Evolutionary conservation across 2,329 filamentous ascomycete genomes (phyloP).

Genomic region (Fusarium armeniacum): DNA sequence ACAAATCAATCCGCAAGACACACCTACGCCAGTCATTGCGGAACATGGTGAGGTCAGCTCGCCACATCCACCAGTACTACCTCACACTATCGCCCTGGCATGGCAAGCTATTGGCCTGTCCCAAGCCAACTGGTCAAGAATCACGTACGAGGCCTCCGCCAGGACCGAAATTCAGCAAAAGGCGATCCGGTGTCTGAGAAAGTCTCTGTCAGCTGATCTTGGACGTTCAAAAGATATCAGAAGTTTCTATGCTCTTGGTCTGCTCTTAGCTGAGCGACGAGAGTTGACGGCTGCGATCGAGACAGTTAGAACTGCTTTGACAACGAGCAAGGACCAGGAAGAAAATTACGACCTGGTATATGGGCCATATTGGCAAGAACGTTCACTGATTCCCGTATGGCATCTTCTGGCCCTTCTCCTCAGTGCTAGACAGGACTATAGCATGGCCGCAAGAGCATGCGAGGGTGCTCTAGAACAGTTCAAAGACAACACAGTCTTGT

Average conservation of each 20-base stretch:
- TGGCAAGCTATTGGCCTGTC: conserved; percentile 90
- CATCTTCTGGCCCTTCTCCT: conserved; percentile 89
- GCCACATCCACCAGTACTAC: conserved; percentile 64
- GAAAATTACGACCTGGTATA: conserved; percentile 61
- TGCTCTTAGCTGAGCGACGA: conserved; percentile 90
- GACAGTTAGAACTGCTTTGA: conserved; percentile 81
- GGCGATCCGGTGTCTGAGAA: conserved; percentile 81
- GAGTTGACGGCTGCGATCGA: conserved; percentile 86
- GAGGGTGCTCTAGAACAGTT: conserved; percentile 95
- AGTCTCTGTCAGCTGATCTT: conserved; percentile 76
- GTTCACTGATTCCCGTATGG: conserved; percentile 83
- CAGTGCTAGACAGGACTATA: conserved; percentile 87
- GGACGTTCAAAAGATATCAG: conserved; percentile 78
- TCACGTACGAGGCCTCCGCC: conserved; percentile 80
- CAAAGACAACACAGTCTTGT: conserved; percentile 76
- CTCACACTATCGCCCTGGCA: conserved; percentile 74
- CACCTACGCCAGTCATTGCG: conserved; percentile 49
- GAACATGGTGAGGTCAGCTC: conserved; percentile 53
- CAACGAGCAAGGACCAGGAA: conserved; percentile 67
- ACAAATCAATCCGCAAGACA: conserved; percentile 50
- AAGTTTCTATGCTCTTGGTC: conserved; percentile 82
- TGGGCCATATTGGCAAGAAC: conserved; percentile 72
- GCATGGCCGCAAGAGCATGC: conserved; percentile 83
- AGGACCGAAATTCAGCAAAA: conserved; percentile 81
- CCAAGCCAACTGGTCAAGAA: conserved; percentile 87